Evolutionary conservation across 129 eudicot species (phyloP), one percentile per base, ranked within the genome.

Genomic region (Pulicaria dysenterica): DNA sequence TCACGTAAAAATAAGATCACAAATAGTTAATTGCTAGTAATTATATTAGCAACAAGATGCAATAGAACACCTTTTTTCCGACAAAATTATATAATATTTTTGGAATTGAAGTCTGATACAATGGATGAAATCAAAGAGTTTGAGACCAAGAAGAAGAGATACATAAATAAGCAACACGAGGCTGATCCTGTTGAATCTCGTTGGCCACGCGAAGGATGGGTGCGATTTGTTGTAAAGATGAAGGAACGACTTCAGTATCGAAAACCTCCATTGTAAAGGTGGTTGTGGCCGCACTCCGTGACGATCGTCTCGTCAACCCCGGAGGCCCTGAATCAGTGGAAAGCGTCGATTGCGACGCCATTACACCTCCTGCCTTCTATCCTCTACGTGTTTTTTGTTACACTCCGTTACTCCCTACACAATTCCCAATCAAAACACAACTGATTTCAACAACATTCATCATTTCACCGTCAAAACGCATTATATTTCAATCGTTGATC

Each of bases 161-260:
- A 24, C 98, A 93, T 19, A 93, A 92, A 76, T 89, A 93, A 47
- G 98, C 95, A 31, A 93, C 95, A 56, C 98, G 98, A 38, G 98
- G 96, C 7, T 91, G 88, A 38, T 85, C 98, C 6, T 73, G 42
- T 16, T 89, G 83, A 54, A 93, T 85, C 86, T 93, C 98, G 8
- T 84, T 59, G 14, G 98, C 96, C 17, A 90, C 98, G 7, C 98
- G 96, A 14, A 93, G 91, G 62, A 93, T 89, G 11, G 96, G 96
- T 41, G 91, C 92, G 57, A 93, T 93, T 36, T 89, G 86, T 69
- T 83, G 96, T 57, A 93, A 86, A 34, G 98, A 93, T 5, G 98
- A 84, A 3, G 98, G 98, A 15, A 90, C 98, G 17, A 93, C 98
- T 80, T 93, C 98, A 1, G 79, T 88, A 75, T 93, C 98, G 57